Base-by-base conservation (phyloP, 371 early-diverging fungal genomes). In the Mortierella sp. region DNA sequence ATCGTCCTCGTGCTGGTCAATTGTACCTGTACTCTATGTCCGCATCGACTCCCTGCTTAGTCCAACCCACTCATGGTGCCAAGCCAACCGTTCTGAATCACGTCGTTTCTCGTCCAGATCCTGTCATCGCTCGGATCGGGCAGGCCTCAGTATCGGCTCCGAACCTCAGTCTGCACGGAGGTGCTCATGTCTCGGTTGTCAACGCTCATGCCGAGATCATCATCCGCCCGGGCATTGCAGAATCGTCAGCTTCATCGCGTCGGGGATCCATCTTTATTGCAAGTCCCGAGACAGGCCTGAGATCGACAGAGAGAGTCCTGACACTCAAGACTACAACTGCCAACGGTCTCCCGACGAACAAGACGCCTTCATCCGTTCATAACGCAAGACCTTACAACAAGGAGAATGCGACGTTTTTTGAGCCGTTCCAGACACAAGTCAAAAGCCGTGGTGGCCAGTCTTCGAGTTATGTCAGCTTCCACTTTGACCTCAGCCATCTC, bases 401-500 rank as follows among this genome's bases (percentile, higher is more conserved):
- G 26, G 58, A 55, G 58, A 55, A 55, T 19, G 19, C 16, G 11
- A 29, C 58, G 31, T 55, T 55, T 16, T 55, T 55, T 31, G 58
- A 55, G 31, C 58, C 58, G 31, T 55, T 41, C 5, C 40, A 16
- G n/a, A 24, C 40, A 39, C 26, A n/a, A 13, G n/a, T 40, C 10
- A 19, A 43, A 22, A 19, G 19, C 19, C 44, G 9, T 4, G 14
- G 41, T 44, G 66, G 44, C 14, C 44, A 41, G 2, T 43, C 44
- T 19, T 44, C 45, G 14, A 48, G 39, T 24, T 67, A 67, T n/a
- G 37, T 67, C 48, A 67, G 68, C 24, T 67, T 67, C 22, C 68
- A 67, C 31, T 67, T 67, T 45, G 68, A 67, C 22, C 29, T 67
- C 39, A 67, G 68, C 14, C 68, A 67, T 31, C 39, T 67, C 44